A percentile compares a stretch with the other conserved stretches of the same genome.
Conservation (phyloP, 2,329 filamentous ascomycete genomes). For the Penicillium brevicompactum region DNA sequence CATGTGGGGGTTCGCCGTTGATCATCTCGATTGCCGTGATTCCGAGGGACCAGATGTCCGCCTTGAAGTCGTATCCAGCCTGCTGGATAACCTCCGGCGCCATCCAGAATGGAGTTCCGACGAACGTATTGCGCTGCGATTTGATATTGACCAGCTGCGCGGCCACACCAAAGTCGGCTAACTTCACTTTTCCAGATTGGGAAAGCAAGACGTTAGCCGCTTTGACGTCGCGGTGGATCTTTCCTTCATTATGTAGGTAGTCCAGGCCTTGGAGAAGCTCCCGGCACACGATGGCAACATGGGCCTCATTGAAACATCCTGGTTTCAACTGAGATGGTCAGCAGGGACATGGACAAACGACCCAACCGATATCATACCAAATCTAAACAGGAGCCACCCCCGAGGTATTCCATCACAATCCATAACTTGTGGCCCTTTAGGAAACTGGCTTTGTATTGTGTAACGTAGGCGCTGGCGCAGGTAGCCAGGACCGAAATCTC, state of each 20-base stretch:
- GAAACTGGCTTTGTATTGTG: constrained; percentile 95
- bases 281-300: constrained; percentile 92
- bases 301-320: constrained; percentile 80
- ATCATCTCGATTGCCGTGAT: constrained; percentile 91
- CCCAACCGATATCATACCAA: constrained; percentile 59
- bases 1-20: constrained; percentile 84
- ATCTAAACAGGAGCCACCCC: constrained; percentile 92
- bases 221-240: constrained; percentile 96
- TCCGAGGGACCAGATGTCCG: constrained; percentile 89
- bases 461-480: constrained; percentile 90
- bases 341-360: constrained; percentile 1
- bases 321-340: constrained; percentile 72
- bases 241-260: constrained; percentile 90
- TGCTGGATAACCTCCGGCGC: constrained; percentile 93
- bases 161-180: constrained; percentile 96
- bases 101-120: constrained; percentile 98
- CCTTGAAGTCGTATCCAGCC: constrained; percentile 80
- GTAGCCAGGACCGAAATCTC: constrained; percentile 95
- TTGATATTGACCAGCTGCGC: constrained; percentile 97
- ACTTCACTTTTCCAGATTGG: constrained; percentile 84
- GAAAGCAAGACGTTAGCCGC: constrained; percentile 96
- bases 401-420: constrained; percentile 99
- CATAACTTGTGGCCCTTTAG: constrained; percentile 95
- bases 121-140: constrained; percentile 95
- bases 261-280: constrained; percentile 88